Evolutionary conservation across 2,329 filamentous ascomycete species (phyloP).

Genomic region (Sarocladiaceae sp.): DNA sequence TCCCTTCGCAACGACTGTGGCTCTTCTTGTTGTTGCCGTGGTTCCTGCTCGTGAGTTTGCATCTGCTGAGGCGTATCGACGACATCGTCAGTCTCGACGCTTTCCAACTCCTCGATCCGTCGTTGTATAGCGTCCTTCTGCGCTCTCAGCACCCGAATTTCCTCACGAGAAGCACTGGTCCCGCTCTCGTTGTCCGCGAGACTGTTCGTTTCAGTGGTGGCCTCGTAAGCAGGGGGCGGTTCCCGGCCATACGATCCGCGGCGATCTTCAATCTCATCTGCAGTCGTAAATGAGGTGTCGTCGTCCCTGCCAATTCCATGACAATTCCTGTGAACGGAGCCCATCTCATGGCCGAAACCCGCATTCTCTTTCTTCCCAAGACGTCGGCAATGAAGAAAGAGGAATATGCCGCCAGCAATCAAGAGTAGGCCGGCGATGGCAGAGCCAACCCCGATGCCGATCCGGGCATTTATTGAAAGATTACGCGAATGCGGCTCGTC

Average conservation of each 20-base stretch:
- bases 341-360: not conserved
- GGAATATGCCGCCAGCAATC: slow-evolving; percentile 20
- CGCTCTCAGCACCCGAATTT: slow-evolving; percentile 25
- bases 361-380: slow-evolving; percentile 2
- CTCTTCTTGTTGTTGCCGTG: not conserved
- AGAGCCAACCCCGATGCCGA: slow-evolving; percentile 29
- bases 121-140: slow-evolving; percentile 29
- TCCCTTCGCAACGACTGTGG: not conserved
- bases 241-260: not conserved
- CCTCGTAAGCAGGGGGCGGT: slow-evolving; percentile 24
- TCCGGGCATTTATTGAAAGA: slow-evolving; percentile 24
- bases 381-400: slow-evolving; percentile 19
- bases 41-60: not conserved
- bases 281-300: not conserved
- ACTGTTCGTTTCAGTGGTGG: slow-evolving; percentile 17
- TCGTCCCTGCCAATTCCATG: not conserved
- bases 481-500: slow-evolving; percentile 13
- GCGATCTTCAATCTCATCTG: not conserved
- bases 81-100: slow-evolving; percentile 15
- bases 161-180: slow-evolving; percentile 19
- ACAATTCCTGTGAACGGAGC: not conserved
- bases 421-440: slow-evolving; percentile 22
- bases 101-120: slow-evolving; percentile 28
- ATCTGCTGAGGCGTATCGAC: not conserved
- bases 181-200: slow-evolving; percentile 17